Evolutionary conservation across 441 rosid genomes (phyloP), one percentile per base, ranked within the genome.

Genomic region (Mallotus repandus): DNA sequence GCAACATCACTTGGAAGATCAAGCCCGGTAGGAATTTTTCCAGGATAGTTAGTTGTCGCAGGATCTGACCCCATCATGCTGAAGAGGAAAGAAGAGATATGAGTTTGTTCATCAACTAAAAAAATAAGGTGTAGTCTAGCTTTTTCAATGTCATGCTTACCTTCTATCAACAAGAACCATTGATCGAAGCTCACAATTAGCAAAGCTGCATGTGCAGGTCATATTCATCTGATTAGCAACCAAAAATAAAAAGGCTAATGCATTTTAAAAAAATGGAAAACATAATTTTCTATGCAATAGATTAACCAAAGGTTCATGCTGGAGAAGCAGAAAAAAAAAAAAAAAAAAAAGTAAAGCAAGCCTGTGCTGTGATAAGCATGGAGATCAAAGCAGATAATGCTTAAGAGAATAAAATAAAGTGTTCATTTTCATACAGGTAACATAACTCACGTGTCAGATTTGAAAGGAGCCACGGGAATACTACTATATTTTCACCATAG

Each of bases 111-210:
- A 67, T 25, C 2, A 22, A 5, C 4, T 46, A 35, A 12, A 25
- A 66, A 45, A 18, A n/a, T 15, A 48, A 19, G 3, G 41, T 48
- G 53, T 63, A 64, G 2, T 21, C 59, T 52, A 55, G 35, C 46
- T 70, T 15, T 13, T 7, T 29, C 15, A 21, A 54, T 52, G 38
- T 52, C 59, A 43, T 54, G 74, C 91, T 84, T 61, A 92, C 96
- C 92, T 77, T 80, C 78, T 84, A 76, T 92, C 91, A 14, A 88
- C 86, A n/a, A 92, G 77, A 63, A 86, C 89, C 87, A 90, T 13
- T 4, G 98, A 90, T 1, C 91, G 94, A 63, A 89, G 94, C 86
- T 90, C 93, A 54, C 97, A 90, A 74, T 92, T 92, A 0, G 81
- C 85, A 81, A 92, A 92, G 78, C 96, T 90, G 84, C 81, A 83